Evolutionary conservation across 176 grass and related monocot species (phyloP).

Genomic region (Luzula sylvatica): DNA sequence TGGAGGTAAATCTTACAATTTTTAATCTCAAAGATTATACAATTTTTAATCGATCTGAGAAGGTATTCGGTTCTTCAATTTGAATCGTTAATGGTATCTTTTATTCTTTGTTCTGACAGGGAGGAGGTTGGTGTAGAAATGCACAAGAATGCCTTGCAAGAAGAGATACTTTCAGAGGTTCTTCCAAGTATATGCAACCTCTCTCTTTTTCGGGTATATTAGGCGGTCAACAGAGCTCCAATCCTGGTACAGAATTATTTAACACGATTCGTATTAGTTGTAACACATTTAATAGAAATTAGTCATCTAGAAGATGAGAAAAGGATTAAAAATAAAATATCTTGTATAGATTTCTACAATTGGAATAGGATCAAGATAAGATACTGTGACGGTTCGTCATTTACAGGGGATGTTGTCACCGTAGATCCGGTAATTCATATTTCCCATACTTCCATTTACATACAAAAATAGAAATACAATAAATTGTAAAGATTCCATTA

Average conservation of each 20-base stretch:
- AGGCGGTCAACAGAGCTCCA: constrained; percentile 37
- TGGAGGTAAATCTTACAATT: constrained; percentile 32
- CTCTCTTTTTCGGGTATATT: constrained; percentile 80
- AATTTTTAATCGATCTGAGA: too few relatives aligned
- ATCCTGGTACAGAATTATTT: constrained; percentile 43
- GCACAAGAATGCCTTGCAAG: constrained; percentile 52
- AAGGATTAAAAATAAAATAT: too few relatives aligned
- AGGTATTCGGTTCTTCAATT: background rate
- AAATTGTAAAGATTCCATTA: background rate
- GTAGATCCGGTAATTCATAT: constrained; percentile 52
- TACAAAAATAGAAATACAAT: background rate
- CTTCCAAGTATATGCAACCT: constrained; percentile 66
- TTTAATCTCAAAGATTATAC: background rate
- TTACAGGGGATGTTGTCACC: constrained; percentile 50
- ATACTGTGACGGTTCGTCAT: constrained; percentile 89
- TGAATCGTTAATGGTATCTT: too few relatives aligned
- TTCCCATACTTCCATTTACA: background rate
- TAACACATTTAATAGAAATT: background rate
- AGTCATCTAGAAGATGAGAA: too few relatives aligned
- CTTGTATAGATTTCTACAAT: constrained; percentile 68
- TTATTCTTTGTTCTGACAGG: constrained; percentile 26
- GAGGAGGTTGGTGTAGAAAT: constrained; percentile 89
- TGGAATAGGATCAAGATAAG: constrained; percentile 86
- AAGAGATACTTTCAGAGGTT: constrained; percentile 50
- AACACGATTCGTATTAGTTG: background rate